Conservation (phyloP, 208 protist genomes). For the Acanthamoeba rhysodes region DNA sequence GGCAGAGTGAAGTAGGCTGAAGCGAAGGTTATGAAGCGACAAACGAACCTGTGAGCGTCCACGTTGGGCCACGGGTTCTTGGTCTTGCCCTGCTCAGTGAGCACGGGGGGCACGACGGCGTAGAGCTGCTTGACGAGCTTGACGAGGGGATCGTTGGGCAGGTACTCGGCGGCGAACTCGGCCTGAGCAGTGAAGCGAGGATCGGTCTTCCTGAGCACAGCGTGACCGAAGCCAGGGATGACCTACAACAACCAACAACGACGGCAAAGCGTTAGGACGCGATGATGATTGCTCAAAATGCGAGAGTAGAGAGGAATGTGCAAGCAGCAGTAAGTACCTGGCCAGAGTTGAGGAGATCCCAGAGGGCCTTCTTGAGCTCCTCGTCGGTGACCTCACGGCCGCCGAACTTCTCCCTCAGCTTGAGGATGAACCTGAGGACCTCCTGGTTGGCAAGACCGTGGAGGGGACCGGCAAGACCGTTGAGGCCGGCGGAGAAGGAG, state of each 20-base stretch:
- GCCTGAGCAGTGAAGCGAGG: conserved; percentile 98
- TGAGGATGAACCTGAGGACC: conserved; percentile 92
- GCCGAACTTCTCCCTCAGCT: conserved; percentile 81
- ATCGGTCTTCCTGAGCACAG: conserved; percentile 98
- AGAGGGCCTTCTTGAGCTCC: conserved; percentile 93
- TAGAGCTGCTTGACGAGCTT: conserved; percentile 92
- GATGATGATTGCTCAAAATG: no score
- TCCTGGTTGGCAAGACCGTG: conserved; percentile 99
- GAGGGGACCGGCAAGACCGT: conserved; percentile 97
- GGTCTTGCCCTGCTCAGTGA: conserved; percentile 98
- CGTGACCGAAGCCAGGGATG: conserved; percentile 98
- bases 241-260: conserved; percentile 80
- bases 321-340: conserved; percentile 81
- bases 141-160: conserved; percentile 98
- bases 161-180: conserved; percentile 97
- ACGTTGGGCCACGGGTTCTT: conserved; percentile 99
- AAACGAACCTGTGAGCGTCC: conserved; percentile 96
- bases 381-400: conserved; percentile 86
- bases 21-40: background rate
- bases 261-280: no score
- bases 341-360: conserved; percentile 94
- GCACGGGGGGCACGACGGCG: conserved; percentile 94
- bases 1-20: background rate
- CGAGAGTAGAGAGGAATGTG: background rate
- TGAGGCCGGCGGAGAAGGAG: conserved; percentile 95